Conservation (phyloP, 2,329 filamentous ascomycete species). For the Aspergillus costaricaensis region DNA sequence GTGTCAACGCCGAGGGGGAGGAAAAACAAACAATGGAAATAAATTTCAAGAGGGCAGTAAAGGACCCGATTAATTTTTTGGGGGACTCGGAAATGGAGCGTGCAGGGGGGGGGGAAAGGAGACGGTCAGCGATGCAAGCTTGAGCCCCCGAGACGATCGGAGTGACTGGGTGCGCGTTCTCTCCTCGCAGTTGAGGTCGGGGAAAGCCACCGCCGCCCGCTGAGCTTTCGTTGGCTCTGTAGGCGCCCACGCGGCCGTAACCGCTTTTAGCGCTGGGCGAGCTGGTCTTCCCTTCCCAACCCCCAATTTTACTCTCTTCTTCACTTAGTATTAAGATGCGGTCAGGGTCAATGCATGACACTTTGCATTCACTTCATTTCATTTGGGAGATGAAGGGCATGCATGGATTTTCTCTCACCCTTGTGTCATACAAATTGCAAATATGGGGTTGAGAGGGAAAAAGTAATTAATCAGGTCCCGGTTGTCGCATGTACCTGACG, state of each 20-base stretch:
- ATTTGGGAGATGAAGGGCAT: background rate
- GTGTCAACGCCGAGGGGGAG: constrained; percentile 22
- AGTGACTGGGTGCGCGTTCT: constrained; percentile 22
- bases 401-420: background rate
- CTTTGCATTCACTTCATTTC: background rate
- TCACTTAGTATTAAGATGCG: background rate
- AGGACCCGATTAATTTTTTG: background rate
- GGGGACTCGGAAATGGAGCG: background rate
- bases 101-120: constrained; percentile 9
- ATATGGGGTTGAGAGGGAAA: no score
- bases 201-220: constrained; percentile 23
- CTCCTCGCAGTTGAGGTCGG: constrained; percentile 20
- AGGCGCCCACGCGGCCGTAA: constrained; percentile 24
- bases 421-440: background rate
- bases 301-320: constrained; percentile 2
- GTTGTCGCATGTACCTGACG: background rate
- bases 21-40: constrained; percentile 13
- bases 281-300: constrained; percentile 8
- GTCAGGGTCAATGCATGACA: background rate
- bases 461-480: background rate
- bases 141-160: constrained; percentile 11
- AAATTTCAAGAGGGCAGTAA: constrained; percentile 1
- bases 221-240: constrained; percentile 23
- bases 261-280: constrained; percentile 29
- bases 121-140: constrained; percentile 12